A percentile compares a stretch with the other conserved stretches of the same genome.
These are phyloP conservation scores for Podaxis carcinomalis DNA, from an alignment of 768 basidiomycete genomes.

Conservation along the genomic window DNA sequence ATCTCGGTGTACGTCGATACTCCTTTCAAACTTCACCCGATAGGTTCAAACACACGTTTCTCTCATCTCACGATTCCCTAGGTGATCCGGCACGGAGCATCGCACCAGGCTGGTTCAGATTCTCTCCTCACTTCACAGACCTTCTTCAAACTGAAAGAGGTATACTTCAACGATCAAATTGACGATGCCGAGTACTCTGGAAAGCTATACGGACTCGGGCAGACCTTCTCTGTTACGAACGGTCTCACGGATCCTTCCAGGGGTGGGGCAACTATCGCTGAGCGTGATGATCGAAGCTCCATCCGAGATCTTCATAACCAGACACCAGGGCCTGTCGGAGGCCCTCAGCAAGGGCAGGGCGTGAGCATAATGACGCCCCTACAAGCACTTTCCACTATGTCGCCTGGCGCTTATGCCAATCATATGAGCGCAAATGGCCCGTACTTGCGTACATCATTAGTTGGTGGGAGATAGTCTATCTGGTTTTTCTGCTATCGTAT, in stretches of 20 bases:
- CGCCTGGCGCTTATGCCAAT: constrained; percentile 43
- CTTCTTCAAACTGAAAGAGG: constrained; percentile 93
- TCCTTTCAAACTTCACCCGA: neutral
- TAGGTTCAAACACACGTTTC: neutral
- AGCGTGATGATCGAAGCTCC: constrained; percentile 65
- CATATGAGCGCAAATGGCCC: constrained; percentile 50
- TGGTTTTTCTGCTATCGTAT: constrained; percentile 18
- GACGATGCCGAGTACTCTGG: constrained; percentile 82
- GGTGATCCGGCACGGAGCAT: constrained; percentile 86
- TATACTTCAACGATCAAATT: constrained; percentile 88
- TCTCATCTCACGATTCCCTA: constrained; percentile 23
- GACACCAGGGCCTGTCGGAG: constrained; percentile 45
- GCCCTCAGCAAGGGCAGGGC: constrained; percentile 27
- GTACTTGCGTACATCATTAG: constrained; percentile 62
- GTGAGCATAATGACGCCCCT: constrained; percentile 47
- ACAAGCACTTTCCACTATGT: constrained; percentile 40
- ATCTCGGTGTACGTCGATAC: constrained; percentile 70
- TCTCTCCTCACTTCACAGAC: constrained; percentile 89
- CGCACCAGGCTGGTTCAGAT: constrained; percentile 98
- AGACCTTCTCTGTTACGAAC: constrained; percentile 67
- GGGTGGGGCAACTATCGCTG: constrained; percentile 77
- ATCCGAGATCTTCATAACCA: constrained; percentile 51
- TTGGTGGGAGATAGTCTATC: constrained; percentile 37
- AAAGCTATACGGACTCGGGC: constrained; percentile 79
- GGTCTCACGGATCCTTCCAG: constrained; percentile 62